These are phyloP conservation scores for Harrya chromipes DNA, from an alignment of 768 basidiomycete species.

Conservation along the genomic window DNA sequence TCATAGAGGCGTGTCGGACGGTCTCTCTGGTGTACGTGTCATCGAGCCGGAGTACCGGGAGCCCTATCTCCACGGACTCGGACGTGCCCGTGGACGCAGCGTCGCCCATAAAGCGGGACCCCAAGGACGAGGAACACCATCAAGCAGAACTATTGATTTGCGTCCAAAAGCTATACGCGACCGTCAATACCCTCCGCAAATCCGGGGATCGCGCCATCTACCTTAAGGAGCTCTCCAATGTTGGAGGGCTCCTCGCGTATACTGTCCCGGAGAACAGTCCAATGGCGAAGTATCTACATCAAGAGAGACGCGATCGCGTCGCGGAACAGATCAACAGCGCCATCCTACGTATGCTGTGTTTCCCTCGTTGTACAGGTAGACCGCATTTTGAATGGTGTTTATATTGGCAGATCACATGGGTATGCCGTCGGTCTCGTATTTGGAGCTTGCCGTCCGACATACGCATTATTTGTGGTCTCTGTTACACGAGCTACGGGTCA, in stretches of 20 bases:
- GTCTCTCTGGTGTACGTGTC: slow-evolving; percentile 51
- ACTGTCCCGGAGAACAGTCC: slow-evolving; percentile 74
- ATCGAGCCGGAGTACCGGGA: slow-evolving; percentile 10
- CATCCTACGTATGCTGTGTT: slow-evolving; percentile 63
- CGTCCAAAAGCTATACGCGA: slow-evolving; percentile 65
- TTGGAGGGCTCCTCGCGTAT: slow-evolving; percentile 81
- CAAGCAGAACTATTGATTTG: slow-evolving; percentile 49
- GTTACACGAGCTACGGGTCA: slow-evolving; percentile 49
- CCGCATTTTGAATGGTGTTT: slow-evolving; percentile 1
- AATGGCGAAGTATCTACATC: slow-evolving; percentile 69
- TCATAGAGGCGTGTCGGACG: slow-evolving; percentile 83
- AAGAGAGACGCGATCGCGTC: slow-evolving; percentile 73
- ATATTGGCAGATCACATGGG: slow-evolving; percentile 45
- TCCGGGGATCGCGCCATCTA: slow-evolving; percentile 59
- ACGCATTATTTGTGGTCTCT: slow-evolving; percentile 59
- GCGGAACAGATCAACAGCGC: slow-evolving; percentile 89
- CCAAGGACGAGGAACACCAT: slow-evolving; percentile 37
- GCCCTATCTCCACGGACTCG: slow-evolving; percentile 4
- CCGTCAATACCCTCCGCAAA: slow-evolving; percentile 54
- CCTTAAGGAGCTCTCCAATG: slow-evolving; percentile 66
- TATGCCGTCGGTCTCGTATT: slow-evolving; percentile 50
- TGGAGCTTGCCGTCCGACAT: slow-evolving; percentile 67
- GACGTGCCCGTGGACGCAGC: slow-evolving; percentile 8
- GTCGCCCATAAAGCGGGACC: slow-evolving; percentile 9
- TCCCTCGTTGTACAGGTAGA: not conserved